Evolutionary conservation across 2,329 filamentous ascomycete species (phyloP).

Genomic region (Alternaria conjuncta): DNA sequence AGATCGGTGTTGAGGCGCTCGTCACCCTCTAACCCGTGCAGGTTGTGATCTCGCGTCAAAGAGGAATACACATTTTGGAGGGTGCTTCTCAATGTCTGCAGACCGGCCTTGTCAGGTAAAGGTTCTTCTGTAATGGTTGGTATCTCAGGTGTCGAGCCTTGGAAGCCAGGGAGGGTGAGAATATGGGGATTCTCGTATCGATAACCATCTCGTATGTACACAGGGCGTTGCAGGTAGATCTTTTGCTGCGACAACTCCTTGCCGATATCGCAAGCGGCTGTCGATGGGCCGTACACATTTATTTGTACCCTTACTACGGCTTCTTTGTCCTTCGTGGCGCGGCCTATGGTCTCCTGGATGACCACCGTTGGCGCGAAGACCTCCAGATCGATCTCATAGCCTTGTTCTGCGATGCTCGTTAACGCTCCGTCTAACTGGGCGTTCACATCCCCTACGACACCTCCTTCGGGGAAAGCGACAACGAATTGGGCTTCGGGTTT

Average conservation of each 20-base stretch:
- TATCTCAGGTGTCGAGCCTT: slow-evolving; percentile 3
- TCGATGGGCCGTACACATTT: slow-evolving; percentile 29
- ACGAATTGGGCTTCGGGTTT: slow-evolving; percentile 17
- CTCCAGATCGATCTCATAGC: slow-evolving; percentile 25
- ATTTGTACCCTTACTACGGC: slow-evolving; percentile 35
- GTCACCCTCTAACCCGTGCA: slow-evolving; percentile 30
- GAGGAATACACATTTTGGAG: slow-evolving; percentile 26
- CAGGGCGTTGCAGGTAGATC: slow-evolving; percentile 34
- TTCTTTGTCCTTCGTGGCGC: slow-evolving; percentile 29
- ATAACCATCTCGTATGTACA: slow-evolving; percentile 16
- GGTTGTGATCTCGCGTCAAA: slow-evolving; percentile 21
- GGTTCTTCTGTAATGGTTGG: background rate
- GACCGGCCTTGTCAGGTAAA: background rate
- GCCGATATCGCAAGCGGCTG: slow-evolving; percentile 16
- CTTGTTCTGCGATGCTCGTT: slow-evolving; percentile 19
- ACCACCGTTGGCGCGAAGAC: slow-evolving; percentile 26
- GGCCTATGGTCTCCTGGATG: slow-evolving; percentile 30
- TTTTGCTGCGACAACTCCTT: slow-evolving; percentile 26
- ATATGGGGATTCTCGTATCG: slow-evolving; percentile 38
- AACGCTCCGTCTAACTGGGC: slow-evolving; percentile 26
- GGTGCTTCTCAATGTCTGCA: background rate
- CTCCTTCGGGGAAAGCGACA: slow-evolving; percentile 22
- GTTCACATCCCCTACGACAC: slow-evolving; percentile 26
- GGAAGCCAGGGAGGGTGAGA: slow-evolving; percentile 21
- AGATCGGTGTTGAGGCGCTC: slow-evolving; percentile 26